Evolutionary conservation across 2,329 filamentous ascomycete genomes (phyloP), one percentile per base, ranked within the genome.

Genomic region (Orbilia javanica): DNA sequence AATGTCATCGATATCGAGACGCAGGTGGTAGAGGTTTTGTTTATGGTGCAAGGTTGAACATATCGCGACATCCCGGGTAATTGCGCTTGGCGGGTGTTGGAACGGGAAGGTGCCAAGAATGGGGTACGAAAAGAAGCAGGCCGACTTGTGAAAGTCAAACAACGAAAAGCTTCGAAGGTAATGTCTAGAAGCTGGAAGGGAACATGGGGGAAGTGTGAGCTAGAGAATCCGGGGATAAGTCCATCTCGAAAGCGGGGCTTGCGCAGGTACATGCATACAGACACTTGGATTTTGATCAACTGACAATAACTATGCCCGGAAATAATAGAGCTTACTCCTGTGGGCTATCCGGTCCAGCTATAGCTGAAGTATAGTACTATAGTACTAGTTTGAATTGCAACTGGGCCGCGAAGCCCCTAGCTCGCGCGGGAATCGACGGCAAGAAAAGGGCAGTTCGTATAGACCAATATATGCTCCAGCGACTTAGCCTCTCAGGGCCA

Each of bases 51-150:
- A 68, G 50, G 50, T 68, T 42, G n/a, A 31, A 53, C 36, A n/a
- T n/a, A 53, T 77, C 48, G 48, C 57, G 65, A 71, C 64, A 76
- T 62, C 48, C 73, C 65, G 60, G 57, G 48, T 50, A 57, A n/a
- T 48, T 34, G 44, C 65, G 65, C 73, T 77, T 77, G 73, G 73
- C 73, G 52, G n/a, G 34, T 42, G 60, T 71, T 36, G 29, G 42
- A 71, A 71, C 20, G 44, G 65, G 73, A 77, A 77, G 66, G 73
- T 71, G 73, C 66, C 73, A 77, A 77, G 72, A 27, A 18, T 53
- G 34, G 25, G 29, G 42, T 29, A 60, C 67, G 53, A 42, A 34
- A 44, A 18, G 36, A 3, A 48, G 52, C 44, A 53, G 52, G 42
- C 39, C 39, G 10, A 31, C 3, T 52, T n/a, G 11, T 70, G 11